Evolutionary conservation across 768 basidiomycete genomes (phyloP), one percentile per base, ranked within the genome.

Genomic region (Hygrophorus pudorinus): DNA sequence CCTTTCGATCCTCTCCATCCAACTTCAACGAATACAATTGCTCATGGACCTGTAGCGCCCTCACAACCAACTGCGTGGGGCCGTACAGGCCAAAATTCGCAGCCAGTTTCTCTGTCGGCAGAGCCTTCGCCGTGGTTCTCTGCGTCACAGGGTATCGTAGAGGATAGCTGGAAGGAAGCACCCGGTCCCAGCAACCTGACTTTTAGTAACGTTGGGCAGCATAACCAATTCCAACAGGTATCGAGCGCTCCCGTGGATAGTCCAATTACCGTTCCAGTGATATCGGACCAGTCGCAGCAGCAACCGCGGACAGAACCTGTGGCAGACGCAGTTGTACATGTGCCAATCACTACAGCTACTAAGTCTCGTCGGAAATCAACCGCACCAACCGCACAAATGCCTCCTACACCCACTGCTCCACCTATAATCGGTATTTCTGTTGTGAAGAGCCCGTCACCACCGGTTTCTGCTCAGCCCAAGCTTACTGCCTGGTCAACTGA

Each of bases 401-500:
- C 43, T 2, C 51, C 43, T 36, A 35, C 50, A 9, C 41, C 48
- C 24, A 33, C 54, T 29, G 31, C 54, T 5, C 50, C 57, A 9
- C 38, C 49, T 14, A 24, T 51, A 31, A 47, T 52, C 14, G 48
- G 51, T 13, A 24, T 7, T 24, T 43, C 51, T 13, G 38, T 51
- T 13, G 35, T 31, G 27, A 51, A 52, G 34, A 52, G 54, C 31
- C 50, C 60, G 21, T 48, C 54, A 5, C 39, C 57, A 20, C 38
- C 59, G 9, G 52, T 60, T 2, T 31, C 57, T n/a, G 59, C 49
- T n/a, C 46, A 29, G 9, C 20, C 13, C 30, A 48, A 44, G 17
- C 30, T 24, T 24, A 24, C 72, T 35, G 74, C 78, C 12, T 86
- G 85, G 81, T 67, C 72, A 14, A 76, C 75, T 48, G 81, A 81